Evolutionary conservation across 2,329 filamentous ascomycete genomes (phyloP).

Genomic region (Cadophora sp.): DNA sequence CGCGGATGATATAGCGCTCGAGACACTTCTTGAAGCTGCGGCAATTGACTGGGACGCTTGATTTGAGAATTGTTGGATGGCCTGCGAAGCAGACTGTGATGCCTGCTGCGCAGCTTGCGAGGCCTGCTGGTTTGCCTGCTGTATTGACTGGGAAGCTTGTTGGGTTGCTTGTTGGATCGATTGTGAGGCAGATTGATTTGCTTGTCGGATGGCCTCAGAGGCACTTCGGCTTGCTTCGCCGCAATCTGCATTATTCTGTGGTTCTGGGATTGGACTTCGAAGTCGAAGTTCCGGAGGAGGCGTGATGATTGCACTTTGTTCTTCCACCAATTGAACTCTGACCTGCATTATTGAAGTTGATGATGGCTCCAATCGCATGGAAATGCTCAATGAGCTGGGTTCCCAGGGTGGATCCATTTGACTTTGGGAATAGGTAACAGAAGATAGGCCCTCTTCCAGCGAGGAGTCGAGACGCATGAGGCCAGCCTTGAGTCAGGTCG

Average conservation of each 20-base stretch:
- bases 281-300: constrained; percentile 37
- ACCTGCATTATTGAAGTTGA: constrained; percentile 13
- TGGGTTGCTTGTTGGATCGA: constrained; percentile 34
- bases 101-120: constrained; percentile 37
- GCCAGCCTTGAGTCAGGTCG: constrained; percentile 18
- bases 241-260: constrained; percentile 32
- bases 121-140: constrained; percentile 33
- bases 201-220: constrained; percentile 37
- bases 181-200: constrained; percentile 33
- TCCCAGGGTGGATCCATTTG: constrained; percentile 29
- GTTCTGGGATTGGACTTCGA: constrained; percentile 33
- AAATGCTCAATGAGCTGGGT: constrained; percentile 24
- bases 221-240: constrained; percentile 38
- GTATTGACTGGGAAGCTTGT: constrained; percentile 33
- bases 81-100: constrained; percentile 37
- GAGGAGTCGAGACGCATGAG: constrained; percentile 35
- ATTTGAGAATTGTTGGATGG: constrained; percentile 31
- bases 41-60: constrained; percentile 39
- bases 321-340: constrained; percentile 25
- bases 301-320: constrained; percentile 37
- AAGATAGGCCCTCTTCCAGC: constrained; percentile 35
- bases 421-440: constrained; percentile 30
- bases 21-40: constrained; percentile 37
- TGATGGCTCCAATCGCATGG: constrained; percentile 18
- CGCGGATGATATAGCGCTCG: constrained; percentile 37